A percentile compares a stretch with the other conserved stretches of the same genome.
phyloP scores from a whole-genome alignment of 202 grass and related monocot species.

The Eragrostis tef region DNA sequence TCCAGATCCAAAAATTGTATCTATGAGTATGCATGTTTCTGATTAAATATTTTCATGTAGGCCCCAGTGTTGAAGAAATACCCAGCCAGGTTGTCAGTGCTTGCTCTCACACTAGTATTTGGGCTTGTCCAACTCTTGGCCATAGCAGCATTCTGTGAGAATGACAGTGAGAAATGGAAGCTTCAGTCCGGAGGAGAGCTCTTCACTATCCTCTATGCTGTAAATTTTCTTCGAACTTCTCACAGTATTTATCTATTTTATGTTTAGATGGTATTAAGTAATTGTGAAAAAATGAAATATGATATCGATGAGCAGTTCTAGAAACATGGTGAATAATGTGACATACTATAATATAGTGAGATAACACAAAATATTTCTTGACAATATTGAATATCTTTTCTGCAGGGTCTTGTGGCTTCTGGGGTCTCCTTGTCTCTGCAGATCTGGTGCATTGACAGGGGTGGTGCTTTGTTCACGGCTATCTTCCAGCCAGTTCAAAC shows the following conservation, averaged over 20 bases:
- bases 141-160: slow-evolving; percentile 62
- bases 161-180: slow-evolving; percentile 63
- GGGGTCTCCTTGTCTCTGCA: slow-evolving; percentile 68
- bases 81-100: slow-evolving; percentile 62
- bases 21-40: neutral
- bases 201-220: slow-evolving; percentile 77
- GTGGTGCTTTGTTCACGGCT: slow-evolving; percentile 66
- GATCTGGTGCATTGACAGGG: slow-evolving; percentile 77
- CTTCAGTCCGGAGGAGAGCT: slow-evolving; percentile 66
- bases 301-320: neutral
- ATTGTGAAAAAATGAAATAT: neutral
- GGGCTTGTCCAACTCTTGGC: slow-evolving; percentile 68
- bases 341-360: neutral
- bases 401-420: slow-evolving; percentile 67
- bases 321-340: neutral
- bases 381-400: slow-evolving; percentile 2
- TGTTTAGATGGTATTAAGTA: neutral
- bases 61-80: slow-evolving; percentile 70
- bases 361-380: neutral
- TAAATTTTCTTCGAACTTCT: slow-evolving; percentile 47
- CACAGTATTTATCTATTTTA: neutral
- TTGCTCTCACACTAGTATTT: slow-evolving; percentile 56
- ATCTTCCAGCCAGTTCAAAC: slow-evolving; percentile 75
- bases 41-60: slow-evolving; percentile 40
- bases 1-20: neutral